These are phyloP conservation scores for Caryopteris hybrid DNA, from an alignment of 305 asterid genomes.

Conservation along the genomic window DNA sequence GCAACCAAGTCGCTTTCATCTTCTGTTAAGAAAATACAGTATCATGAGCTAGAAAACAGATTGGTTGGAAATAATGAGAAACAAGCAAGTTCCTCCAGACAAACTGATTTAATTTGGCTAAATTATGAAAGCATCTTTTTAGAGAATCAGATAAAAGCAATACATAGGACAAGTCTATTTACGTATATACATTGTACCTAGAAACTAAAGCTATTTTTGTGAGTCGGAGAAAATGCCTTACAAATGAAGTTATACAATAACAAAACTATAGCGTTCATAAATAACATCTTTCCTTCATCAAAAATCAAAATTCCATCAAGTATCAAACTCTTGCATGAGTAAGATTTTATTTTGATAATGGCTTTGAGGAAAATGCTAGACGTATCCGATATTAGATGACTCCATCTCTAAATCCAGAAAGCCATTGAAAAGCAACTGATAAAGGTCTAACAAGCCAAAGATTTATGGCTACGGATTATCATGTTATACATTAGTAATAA, in stretches of 20 bases:
- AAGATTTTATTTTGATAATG: not conserved
- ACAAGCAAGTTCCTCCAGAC: not conserved
- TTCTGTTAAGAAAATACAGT: constrained; percentile 25
- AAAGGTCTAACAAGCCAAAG: not conserved
- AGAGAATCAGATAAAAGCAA: not conserved
- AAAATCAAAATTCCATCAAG: not conserved
- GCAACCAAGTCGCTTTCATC: constrained; percentile 47
- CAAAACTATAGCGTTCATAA: not conserved
- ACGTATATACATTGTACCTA: not conserved
- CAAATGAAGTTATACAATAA: no score
- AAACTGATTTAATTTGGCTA: not conserved
- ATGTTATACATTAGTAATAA: not conserved
- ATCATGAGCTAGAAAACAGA: not conserved
- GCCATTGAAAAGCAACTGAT: not conserved
- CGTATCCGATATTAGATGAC: not conserved
- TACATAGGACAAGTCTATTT: not conserved
- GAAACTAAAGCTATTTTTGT: not conserved
- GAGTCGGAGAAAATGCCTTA: no score
- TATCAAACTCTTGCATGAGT: not conserved
- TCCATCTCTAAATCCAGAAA: not conserved
- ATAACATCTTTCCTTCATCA: constrained; percentile 2
- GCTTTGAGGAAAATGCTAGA: not conserved
- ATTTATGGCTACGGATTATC: not conserved
- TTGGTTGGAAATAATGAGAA: not conserved
- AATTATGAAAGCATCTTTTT: not conserved